Conservation (phyloP, 495 filamentous ascomycete species). For the Physcia stellaris region DNA sequence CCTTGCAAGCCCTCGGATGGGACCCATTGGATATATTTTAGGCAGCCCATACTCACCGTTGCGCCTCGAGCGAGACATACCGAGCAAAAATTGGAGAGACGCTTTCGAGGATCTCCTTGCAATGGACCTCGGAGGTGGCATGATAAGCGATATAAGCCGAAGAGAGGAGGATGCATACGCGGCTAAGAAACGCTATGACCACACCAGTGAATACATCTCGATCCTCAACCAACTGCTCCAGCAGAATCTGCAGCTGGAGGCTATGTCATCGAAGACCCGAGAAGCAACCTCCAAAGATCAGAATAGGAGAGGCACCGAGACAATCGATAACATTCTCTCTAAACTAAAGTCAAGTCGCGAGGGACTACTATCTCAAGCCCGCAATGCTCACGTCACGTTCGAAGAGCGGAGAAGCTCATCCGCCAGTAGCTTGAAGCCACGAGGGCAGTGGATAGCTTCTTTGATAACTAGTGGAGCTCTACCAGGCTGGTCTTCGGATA, state of each 20-base stretch:
- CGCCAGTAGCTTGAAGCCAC: background rate
- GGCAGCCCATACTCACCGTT: constrained; percentile 1
- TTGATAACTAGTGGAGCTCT: background rate
- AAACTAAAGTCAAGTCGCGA: background rate
- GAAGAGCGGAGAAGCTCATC: background rate
- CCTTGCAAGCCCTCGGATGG: constrained; percentile 1
- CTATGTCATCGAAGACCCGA: background rate
- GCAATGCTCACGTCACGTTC: background rate
- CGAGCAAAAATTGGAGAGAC: background rate
- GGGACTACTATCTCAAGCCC: background rate
- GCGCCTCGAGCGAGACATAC: background rate
- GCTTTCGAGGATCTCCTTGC: background rate
- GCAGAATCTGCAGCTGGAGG: background rate
- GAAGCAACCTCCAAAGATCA: background rate
- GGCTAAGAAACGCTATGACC: background rate
- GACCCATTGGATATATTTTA: background rate
- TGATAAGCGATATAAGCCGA: background rate
- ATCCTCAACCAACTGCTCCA: background rate
- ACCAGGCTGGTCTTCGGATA: background rate
- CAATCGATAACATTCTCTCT: background rate
- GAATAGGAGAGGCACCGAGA: background rate
- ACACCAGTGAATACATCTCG: background rate
- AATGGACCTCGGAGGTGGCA: background rate
- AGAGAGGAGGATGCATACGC: background rate
- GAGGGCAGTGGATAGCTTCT: constrained; percentile 1